Evolutionary conservation across 345 rosid species (phyloP), one percentile per base, ranked within the genome.

Genomic region (Hibiscus trionum): DNA sequence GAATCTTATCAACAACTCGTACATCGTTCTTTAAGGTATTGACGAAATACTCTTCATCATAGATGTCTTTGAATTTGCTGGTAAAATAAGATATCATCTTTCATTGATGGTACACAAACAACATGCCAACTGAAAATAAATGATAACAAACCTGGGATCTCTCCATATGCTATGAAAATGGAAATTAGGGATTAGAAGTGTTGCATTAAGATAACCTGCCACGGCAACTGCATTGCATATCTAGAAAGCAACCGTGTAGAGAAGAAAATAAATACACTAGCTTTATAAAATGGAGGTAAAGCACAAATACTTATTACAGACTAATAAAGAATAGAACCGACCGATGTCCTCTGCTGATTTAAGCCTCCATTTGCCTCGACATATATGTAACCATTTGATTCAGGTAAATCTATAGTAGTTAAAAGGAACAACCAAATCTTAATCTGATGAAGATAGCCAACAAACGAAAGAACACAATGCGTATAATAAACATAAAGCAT

Each of bases 201-300:
- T 96, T 26, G 99, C 99, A 84, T 96, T 96, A 68, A 96, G 96
- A 83, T 86, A 89, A 82, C 98, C 99, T 4, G 99, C 99, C 82
- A 96, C 96, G 76, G 99, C 95, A 82, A 91, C 99, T 62, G 97
- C 98, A 87, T 96, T 93, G 89, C 99, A 91, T 87, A 93, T 93
- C 99, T 96, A 84, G 78, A 82, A 78, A 75, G 56, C 35, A 82
- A 83, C 70, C 69, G 75, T 56, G 60, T 66, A 73, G 70, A 69
- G 71, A 66, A 73, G 39, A 44, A 70, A 57, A 77, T 37, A 75
- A 78, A 73, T 16, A 55, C 17, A 71, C 72, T 69, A 70, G 56
- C 56, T 61, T 71, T 44, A 62, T 68, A 66, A 58, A 69, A 6
- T n/a, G 15, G 64, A 80, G 8, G 27, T 39, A 4, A 69, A 59